These are phyloP conservation scores for Apiospora rasikravindrae DNA, from an alignment of 2,329 filamentous ascomycete genomes.

Conservation along the genomic window DNA sequence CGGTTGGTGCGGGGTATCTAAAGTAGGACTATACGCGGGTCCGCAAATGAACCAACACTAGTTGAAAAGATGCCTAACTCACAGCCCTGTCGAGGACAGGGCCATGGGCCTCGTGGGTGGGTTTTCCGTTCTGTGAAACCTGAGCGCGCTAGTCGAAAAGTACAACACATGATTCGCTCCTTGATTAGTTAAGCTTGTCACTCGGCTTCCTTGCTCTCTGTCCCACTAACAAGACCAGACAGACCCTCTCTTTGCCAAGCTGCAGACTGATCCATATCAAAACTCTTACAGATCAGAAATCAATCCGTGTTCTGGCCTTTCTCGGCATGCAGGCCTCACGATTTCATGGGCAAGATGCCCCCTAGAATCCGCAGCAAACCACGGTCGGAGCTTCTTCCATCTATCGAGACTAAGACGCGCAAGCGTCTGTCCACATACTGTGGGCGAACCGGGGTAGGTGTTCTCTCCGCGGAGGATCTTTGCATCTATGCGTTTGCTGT, in stretches of 20 bases:
- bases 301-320: background rate
- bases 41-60: background rate
- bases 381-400: background rate
- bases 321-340: background rate
- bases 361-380: background rate
- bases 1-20: constrained; percentile 1
- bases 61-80: background rate
- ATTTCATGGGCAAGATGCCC: background rate
- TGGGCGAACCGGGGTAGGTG: background rate
- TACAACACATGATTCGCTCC: constrained; percentile 8
- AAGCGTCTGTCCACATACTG: background rate
- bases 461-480: background rate
- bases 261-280: background rate
- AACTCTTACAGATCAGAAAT: background rate
- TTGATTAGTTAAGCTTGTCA: background rate
- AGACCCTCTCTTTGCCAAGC: background rate
- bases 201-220: background rate
- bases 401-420: background rate
- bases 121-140: background rate
- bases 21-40: constrained; percentile 16
- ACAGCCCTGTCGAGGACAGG: background rate
- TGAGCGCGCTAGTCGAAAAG: background rate
- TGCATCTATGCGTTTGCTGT: no score
- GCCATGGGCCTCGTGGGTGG: background rate
- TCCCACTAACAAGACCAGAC: background rate